Base-by-base conservation (phyloP, 1,284 basidiomycete genomes). In the Stereum hirsutum region DNA sequence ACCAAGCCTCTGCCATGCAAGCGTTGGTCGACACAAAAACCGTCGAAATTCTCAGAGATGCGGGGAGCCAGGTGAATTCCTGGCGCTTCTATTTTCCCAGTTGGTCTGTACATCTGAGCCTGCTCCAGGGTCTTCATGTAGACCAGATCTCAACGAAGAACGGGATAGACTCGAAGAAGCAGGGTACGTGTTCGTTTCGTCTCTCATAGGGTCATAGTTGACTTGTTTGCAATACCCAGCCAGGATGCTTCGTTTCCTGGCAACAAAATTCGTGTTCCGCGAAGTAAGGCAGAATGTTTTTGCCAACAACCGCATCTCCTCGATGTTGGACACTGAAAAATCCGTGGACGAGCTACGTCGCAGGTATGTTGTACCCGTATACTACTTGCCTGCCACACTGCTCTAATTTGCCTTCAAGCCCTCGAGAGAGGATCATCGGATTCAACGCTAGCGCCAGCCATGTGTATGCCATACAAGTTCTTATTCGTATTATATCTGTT, bases 1-100 rank as follows among this genome's bases (percentile, higher is more conserved):
- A n/a, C n/a, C n/a, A n/a, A n/a, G n/a, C n/a, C n/a, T n/a, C n/a
- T n/a, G n/a, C n/a, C n/a, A n/a, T n/a, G n/a, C n/a, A 8, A 1
- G 17, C 8, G 17, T 39, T 12, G 5, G 24, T 8, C 10, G 2
- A 6, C 17, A 23, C n/a, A 27, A 54, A 56, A 2, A 55, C 65
- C 44, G 59, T 64, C 4, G 65, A 68, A 49, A 64, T 65, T 11
- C 47, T 68, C 15, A 51, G 61, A 10, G 61, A 60, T 21, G 62
- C 61, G 7, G 64, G 65, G 1, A 49, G 51, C 0, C 46, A 58
- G 43, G 64, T 61, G 19, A 11, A 46, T 46, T 20, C 1, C 12
- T 5, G 3, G n/a, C n/a, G 5, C 6, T 25, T 4, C 5, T 8
- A 21, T 2, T 14, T n/a, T n/a, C 6, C 10, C 12, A 8, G 2